Base-by-base conservation (phyloP, 1,284 basidiomycete genomes). In the Heterobasidion annosum region DNA sequence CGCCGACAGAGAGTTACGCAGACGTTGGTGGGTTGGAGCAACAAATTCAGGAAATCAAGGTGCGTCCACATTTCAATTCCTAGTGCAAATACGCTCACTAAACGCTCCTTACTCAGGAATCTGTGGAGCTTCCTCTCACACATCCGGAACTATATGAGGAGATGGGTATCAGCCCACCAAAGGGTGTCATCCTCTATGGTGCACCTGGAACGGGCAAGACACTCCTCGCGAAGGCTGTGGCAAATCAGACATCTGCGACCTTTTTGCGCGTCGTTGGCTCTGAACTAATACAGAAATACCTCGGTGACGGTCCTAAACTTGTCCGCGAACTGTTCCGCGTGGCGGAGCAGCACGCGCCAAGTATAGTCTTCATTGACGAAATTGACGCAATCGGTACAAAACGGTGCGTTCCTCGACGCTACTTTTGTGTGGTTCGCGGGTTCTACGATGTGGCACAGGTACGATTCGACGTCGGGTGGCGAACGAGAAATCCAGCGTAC, bases 291-390 rank as follows among this genome's bases (percentile, higher is more conserved):
- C 96, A 99, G 74, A 99, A 99, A 69, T 99, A 98, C 68, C 88
- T 99, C 48, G 97, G 97, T 65, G 97, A 99, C 64, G 97, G 97
- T n/a, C 95, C 96, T 48, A 99, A 98, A 72, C 85, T 99, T 50
- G 97, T 99, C 15, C 85, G 97, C 57, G 96, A 99, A 65, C 76
- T 98, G 44, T 99, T 99, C 81, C 83, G 94, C 56, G 89, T 98
- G 5, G 97, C 97, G 8, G 95, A 98, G 70, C 95, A 98, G 67
- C 91, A 98, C 65, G 92, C 95, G 10, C 96, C 97, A 3, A 96
- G 94, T 77, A 99, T 99, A 60, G 93, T 99, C 42, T 99, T 99
- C 70, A 99, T 99, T 68, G 97, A 99, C 68, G 97, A 99, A 70
- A 92, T 99, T 58, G 97, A 99, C 66, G 97, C 97, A 34, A 85